Evolutionary conservation across 163 green algal species (phyloP).

Genomic region (Trebouxia gelatinosa): DNA sequence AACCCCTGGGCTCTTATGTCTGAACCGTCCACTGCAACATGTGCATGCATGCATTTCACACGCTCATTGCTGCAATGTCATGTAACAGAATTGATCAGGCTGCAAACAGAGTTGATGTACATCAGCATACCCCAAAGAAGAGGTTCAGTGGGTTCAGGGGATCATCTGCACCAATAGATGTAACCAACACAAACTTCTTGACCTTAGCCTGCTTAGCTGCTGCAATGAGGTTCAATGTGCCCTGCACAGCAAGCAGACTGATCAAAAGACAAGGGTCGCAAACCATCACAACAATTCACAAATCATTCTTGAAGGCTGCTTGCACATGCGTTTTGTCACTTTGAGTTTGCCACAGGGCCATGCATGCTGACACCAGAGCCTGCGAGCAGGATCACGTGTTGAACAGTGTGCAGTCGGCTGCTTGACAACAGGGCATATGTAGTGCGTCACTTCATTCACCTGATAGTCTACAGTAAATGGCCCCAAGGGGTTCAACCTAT

Average conservation of each 20-base stretch:
- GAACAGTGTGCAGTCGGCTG: no score
- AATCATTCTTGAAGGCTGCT: not conserved
- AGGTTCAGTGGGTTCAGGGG: conserved; percentile 79
- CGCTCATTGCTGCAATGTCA: no score
- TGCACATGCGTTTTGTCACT: not conserved
- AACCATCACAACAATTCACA: conserved; percentile 16
- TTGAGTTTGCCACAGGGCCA: no score
- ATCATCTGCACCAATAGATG: conserved; percentile 68
- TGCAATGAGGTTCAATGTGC: conserved; percentile 75
- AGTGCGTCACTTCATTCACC: no score
- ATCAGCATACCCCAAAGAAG: conserved; percentile 62
- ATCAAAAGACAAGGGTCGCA: not conserved
- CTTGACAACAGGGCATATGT: no score
- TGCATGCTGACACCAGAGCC: no score
- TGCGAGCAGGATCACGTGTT: no score
- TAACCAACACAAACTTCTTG: conserved; percentile 67
- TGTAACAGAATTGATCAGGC: no score
- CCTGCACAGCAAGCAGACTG: no score
- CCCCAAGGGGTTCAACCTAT: conserved; percentile 64
- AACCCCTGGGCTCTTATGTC: no score
- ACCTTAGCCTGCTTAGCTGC: conserved; percentile 56
- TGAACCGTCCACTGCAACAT: no score
- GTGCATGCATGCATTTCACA: not conserved
- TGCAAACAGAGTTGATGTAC: no score
- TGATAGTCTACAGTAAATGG: conserved; percentile 77